Evolutionary conservation across 140 eudicot species (phyloP).

Genomic region (Anethum foeniculum): DNA sequence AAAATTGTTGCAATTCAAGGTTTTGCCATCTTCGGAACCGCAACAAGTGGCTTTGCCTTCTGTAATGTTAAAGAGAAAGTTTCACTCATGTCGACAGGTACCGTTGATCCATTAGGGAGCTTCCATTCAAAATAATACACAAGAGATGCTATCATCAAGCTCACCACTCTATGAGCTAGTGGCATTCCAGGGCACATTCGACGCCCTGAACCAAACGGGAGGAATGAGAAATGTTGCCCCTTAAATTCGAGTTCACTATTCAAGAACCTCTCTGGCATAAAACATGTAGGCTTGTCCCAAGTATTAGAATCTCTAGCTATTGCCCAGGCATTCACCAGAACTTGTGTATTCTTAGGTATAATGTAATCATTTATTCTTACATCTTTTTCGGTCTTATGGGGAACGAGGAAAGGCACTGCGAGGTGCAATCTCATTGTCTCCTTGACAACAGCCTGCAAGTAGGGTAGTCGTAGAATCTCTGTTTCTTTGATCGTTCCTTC

Average conservation of each 20-base stretch:
- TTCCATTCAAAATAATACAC: constrained; percentile 51
- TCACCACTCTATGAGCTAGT: constrained; percentile 31
- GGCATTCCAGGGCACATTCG: constrained; percentile 45
- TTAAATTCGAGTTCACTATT: constrained; percentile 12
- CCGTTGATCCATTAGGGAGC: constrained; percentile 24
- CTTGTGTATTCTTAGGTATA: constrained; percentile 25
- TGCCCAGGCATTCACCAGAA: constrained; percentile 34
- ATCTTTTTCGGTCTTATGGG: constrained; percentile 29
- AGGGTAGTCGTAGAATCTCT: constrained; percentile 26
- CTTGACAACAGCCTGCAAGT: constrained; percentile 35
- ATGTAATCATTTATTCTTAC: constrained; percentile 17
- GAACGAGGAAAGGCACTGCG: constrained; percentile 33
- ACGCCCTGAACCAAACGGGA: constrained; percentile 40
- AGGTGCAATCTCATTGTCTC: constrained; percentile 40
- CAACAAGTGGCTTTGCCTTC: constrained; percentile 35
- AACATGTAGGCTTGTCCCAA: constrained; percentile 15
- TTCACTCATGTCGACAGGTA: constrained; percentile 35
- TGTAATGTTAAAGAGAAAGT: constrained; percentile 28
- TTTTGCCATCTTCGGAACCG: constrained; percentile 13
- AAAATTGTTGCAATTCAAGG: background rate
- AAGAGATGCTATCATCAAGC: constrained; percentile 41
- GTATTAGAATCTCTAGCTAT: constrained; percentile 24
- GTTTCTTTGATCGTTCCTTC: constrained; percentile 27
- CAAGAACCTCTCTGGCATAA: constrained; percentile 25
- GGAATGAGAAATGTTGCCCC: constrained; percentile 27